These are phyloP conservation scores for Austropuccinia psidii DNA, from an alignment of 1,284 basidiomycete genomes.

Conservation along the genomic window DNA sequence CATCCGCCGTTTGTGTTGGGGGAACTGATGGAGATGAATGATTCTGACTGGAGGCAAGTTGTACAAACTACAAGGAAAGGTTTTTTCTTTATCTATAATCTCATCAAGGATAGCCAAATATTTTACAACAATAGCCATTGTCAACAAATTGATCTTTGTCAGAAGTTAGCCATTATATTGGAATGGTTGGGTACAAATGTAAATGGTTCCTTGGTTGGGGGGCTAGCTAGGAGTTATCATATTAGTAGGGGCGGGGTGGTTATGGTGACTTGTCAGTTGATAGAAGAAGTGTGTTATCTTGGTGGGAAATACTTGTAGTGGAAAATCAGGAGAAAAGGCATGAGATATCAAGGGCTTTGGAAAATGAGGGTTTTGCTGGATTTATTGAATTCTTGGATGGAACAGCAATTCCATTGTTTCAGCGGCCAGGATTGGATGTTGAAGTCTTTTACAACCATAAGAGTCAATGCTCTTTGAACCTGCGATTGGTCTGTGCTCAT, in stretches of 20 bases:
- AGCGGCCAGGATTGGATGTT: background rate
- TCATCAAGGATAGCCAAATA: too few relatives aligned
- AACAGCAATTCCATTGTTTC: background rate
- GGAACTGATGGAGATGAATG: too few relatives aligned
- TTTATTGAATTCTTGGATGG: too few relatives aligned
- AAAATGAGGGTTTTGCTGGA: background rate
- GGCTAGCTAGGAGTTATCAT: background rate
- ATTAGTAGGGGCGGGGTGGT: too few relatives aligned
- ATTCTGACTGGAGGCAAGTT: too few relatives aligned
- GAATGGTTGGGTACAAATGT: background rate
- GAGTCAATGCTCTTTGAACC: background rate
- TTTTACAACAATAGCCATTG: too few relatives aligned
- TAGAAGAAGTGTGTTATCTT: background rate
- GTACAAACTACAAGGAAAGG: too few relatives aligned
- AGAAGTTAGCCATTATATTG: background rate
- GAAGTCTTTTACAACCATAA: background rate
- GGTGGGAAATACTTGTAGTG: background rate
- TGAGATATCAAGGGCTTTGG: background rate
- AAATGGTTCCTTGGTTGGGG: background rate
- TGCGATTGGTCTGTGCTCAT: background rate
- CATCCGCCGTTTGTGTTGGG: too few relatives aligned
- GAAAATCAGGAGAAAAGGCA: background rate
- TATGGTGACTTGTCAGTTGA: background rate
- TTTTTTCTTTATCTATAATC: too few relatives aligned
- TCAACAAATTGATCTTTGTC: too few relatives aligned